Base-by-base conservation (phyloP, 73 alveolate species). In the Paramecium sexaurelia region DNA sequence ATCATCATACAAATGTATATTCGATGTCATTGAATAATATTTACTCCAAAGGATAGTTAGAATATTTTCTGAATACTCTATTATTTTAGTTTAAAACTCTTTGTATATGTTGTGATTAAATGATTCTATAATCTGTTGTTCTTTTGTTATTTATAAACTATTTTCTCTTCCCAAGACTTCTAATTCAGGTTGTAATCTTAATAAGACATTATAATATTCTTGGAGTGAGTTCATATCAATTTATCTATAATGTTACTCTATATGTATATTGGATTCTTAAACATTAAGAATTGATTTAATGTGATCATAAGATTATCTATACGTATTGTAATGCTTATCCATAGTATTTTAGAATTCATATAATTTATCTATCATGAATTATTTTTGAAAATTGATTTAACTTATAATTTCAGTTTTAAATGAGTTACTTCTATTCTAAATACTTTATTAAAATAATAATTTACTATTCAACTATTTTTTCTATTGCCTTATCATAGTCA, bases 31-130 rank as follows among this genome's bases (percentile, higher is more conserved):
- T 1, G 39, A 39, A 75, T 36, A 75, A 75, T 36, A 75, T 41
- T 75, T 39, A 20, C 89, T 36, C 89, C 89, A 75, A 36, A 75
- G 32, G 5, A 75, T 8, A 41, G 37, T 75, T 36, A 75, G 20
- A 3, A n/a, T 20, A 75, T 39, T 39, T 20, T 75, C 89, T 20
- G 55, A 29, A 36, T 68, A 24, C 11, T 26, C 29, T 68, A 24
- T 33, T 11, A 68, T 68, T 32, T 68, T n/a, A 68, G 20, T 26
- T 55, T 33, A n/a, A 32, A 68, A 68, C 2, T 68, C 45, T n/a
- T 24, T 24, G 55, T 33, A 68, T 15, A 75, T 19, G 37, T 75
- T 41, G 4, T 75, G 37, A 75, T 36, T 39, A 11, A 75, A 20
- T 15, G 68, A 26, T 75, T 39, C 27, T 1, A 26, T n/a, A 7